Base-by-base conservation (phyloP, 768 basidiomycete species). In the Grammothele lineata region DNA sequence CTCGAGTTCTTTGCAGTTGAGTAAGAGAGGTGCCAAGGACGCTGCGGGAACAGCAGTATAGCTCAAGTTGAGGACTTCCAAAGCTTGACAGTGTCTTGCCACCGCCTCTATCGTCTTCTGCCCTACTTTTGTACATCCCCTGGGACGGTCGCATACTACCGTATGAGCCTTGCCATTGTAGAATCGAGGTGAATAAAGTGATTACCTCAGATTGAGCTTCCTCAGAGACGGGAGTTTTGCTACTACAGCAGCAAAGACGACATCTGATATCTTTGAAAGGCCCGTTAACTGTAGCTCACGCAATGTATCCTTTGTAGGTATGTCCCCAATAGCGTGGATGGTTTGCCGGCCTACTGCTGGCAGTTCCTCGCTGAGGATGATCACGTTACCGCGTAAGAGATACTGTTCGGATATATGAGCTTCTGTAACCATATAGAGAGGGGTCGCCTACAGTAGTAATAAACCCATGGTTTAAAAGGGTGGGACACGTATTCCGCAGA, bases 81-180 rank as follows among this genome's bases (percentile, higher is more conserved):
- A 68, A 14, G 56, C 57, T 12, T 57, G 65, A 53, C 81, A 81
- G 9, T 58, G 60, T 26, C 62, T 60, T 9, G 72, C 71, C 5
- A 68, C 64, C 3, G 71, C 74, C 11, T 70, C 63, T 27, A 73
- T 64, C 1, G 82, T 77, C 53, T 72, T 68, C 3, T 70, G 48
- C 5, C 76, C 74, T 10, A 78, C 83, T 58, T 78, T 79, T 9
- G 73, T 67, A 57, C 82, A 85, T 19, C 78, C 81, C 3, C 85
- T 87, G 57, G n/a, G n/a, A n/a, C n/a, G n/a, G n/a, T n/a, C n/a
- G n/a, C n/a, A n/a, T n/a, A n/a, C n/a, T n/a, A n/a, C n/a, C n/a
- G n/a, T n/a, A n/a, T n/a, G n/a, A n/a, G n/a, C n/a, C n/a, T n/a
- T n/a, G n/a, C n/a, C n/a, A n/a, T n/a, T n/a, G n/a, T n/a, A n/a